Conservation (phyloP, 148 eudicot genomes). For the Talinum fruticosum region DNA sequence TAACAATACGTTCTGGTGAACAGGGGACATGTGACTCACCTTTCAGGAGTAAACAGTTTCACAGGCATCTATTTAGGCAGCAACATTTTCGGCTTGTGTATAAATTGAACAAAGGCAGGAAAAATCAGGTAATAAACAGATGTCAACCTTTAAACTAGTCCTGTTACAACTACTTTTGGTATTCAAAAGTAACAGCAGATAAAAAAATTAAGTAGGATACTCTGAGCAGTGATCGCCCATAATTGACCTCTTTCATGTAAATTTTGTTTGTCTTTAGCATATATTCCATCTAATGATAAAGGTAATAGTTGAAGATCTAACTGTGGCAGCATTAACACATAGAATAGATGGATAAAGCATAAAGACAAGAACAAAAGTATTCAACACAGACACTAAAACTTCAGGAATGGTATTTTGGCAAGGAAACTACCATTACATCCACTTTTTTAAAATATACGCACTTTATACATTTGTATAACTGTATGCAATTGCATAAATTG, state of each 20-base stretch:
- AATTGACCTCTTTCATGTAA: neutral
- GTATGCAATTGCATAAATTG: too few relatives aligned
- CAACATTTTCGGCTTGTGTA: neutral
- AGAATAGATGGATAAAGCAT: neutral
- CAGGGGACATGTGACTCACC: slow-evolving; percentile 4
- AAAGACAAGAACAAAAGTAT: neutral
- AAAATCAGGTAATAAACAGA: neutral
- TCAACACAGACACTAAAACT: neutral
- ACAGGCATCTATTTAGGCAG: neutral
- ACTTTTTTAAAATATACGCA: too few relatives aligned
- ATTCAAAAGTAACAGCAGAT: too few relatives aligned
- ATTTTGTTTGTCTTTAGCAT: neutral
- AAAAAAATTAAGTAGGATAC: neutral
- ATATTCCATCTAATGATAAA: neutral
- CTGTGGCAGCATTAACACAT: neutral
- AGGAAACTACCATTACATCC: too few relatives aligned
- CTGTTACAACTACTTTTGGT: neutral
- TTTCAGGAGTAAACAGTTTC: neutral
- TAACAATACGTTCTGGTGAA: neutral
- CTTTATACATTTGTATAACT: too few relatives aligned
- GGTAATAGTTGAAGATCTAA: neutral
- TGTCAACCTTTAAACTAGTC: neutral
- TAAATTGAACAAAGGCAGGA: neutral
- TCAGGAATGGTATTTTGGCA: neutral
- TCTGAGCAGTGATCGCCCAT: too few relatives aligned